Conservation (phyloP, 805 yeast genomes). For the Hanseniaspora valbyensis region DNA sequence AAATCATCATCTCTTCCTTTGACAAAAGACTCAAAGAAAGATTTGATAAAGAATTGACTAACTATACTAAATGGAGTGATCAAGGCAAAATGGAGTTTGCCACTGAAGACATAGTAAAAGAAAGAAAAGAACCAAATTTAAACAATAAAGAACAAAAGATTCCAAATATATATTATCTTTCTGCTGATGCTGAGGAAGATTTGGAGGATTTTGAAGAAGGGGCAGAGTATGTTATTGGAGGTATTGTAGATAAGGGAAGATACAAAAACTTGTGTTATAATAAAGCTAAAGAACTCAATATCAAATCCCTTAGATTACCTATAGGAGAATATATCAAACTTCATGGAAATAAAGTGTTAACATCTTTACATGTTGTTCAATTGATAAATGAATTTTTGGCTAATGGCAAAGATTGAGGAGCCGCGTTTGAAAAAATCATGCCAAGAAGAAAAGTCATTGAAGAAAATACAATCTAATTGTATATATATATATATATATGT, state of each 20-base stretch:
- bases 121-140: slow-evolving; percentile 25
- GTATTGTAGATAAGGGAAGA: slow-evolving; percentile 91
- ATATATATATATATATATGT: not conserved
- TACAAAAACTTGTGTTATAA: slow-evolving; percentile 67
- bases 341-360: slow-evolving; percentile 78
- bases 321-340: slow-evolving; percentile 73
- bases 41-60: slow-evolving; percentile 50
- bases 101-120: slow-evolving; percentile 28
- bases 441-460: slow-evolving; percentile 60
- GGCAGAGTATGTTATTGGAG: slow-evolving; percentile 79
- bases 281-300: slow-evolving; percentile 65
- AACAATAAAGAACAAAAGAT: slow-evolving; percentile 24
- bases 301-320: slow-evolving; percentile 69
- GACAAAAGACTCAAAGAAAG: slow-evolving; percentile 53
- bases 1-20: slow-evolving; percentile 53
- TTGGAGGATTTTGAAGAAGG: slow-evolving; percentile 55
- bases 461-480: slow-evolving; percentile 16
- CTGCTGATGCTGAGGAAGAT: slow-evolving; percentile 75
- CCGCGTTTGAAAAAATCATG: slow-evolving; percentile 73
- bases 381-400: slow-evolving; percentile 73
- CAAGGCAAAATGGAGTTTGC: slow-evolving; percentile 43
- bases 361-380: slow-evolving; percentile 93
- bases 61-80: slow-evolving; percentile 48
- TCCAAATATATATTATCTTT: slow-evolving; percentile 50
- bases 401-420: slow-evolving; percentile 59